Base-by-base conservation (phyloP, 805 yeast genomes). In the Hanseniaspora taiwanica region DNA sequence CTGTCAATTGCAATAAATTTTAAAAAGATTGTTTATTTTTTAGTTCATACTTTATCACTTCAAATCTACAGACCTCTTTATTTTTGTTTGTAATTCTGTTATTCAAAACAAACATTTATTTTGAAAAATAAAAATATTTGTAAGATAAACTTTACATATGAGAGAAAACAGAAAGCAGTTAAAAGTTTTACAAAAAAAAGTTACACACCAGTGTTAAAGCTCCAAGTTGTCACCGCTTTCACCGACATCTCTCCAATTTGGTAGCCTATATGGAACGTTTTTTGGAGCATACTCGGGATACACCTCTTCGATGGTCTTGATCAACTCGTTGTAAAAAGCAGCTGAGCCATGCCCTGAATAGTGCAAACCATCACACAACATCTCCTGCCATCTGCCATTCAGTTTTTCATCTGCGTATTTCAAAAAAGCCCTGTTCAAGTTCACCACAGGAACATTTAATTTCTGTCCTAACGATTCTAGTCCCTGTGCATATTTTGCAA, bases 311-410 rank as follows among this genome's bases (percentile, higher is more conserved):
- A 78, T 71, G 4, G 55, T 50, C 32, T 51, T 48, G 38, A 64
- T 42, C 17, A 78, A 45, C 34, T 61, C 70, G n/a, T 68, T 56
- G 45, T 55, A 76, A 45, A 70, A 56, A 7, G 78, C 37, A 40
- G 60, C 54, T 56, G 79, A 80, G 0, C 75, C 78, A 23, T 57
- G 52, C 0, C 74, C 72, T 2, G 71, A 62, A 53, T 63, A 80
- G 55, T 81, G 87, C 34, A 81, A 53, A 3, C 86, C 86, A 44
- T 72, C 78, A 12, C 53, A 45, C 12, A 74, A 50, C 6, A 72
- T 48, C 1, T 64, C 62, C 6, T 49, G 48, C 69, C 71, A 68
- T 3, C 58, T 56, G 2, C 64, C 59, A 38, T 60, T 54, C 3
- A 56, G 61, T 3, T 63, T 54, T 18, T 53, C 52, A 19, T 46